Evolutionary conservation across 2,329 filamentous ascomycete genomes (phyloP).

Genomic region (Dryadomyces sulphureus): DNA sequence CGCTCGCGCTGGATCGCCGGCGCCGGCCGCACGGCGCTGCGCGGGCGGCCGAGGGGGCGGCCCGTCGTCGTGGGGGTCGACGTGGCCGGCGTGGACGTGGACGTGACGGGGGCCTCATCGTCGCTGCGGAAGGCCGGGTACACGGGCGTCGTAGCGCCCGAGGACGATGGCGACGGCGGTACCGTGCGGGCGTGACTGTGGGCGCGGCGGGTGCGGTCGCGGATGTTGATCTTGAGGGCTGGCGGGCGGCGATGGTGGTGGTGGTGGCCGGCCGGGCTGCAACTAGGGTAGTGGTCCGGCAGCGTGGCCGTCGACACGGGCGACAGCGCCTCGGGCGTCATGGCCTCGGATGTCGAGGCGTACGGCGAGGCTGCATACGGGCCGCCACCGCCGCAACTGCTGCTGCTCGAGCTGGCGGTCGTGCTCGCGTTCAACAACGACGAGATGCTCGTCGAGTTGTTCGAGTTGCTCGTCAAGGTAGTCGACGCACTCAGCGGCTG

Average conservation of each 20-base stretch:
- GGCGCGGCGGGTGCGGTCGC: background rate
- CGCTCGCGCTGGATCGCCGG: conserved; percentile 9
- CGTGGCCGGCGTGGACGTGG: background rate
- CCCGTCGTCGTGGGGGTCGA: background rate
- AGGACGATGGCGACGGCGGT: background rate
- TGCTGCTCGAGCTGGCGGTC: background rate
- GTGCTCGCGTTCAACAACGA: background rate
- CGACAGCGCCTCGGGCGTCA: background rate
- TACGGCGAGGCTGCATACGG: background rate
- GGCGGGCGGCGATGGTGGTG: no score
- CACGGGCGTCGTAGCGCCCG: background rate
- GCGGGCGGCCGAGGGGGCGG: background rate
- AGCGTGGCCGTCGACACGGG: background rate
- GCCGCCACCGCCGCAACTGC: no score
- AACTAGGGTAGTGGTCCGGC: background rate
- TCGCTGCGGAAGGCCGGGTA: background rate
- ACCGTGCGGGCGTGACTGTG: background rate
- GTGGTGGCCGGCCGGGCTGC: background rate
- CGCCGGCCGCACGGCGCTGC: background rate
- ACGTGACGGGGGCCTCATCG: background rate
- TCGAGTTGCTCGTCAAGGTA: no score
- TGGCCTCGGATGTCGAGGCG: background rate
- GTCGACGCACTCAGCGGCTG: no score
- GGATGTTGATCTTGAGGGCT: background rate
- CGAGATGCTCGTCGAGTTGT: no score